Conservation (phyloP, 1,284 basidiomycete genomes). For the Moniliophthora roreri region DNA sequence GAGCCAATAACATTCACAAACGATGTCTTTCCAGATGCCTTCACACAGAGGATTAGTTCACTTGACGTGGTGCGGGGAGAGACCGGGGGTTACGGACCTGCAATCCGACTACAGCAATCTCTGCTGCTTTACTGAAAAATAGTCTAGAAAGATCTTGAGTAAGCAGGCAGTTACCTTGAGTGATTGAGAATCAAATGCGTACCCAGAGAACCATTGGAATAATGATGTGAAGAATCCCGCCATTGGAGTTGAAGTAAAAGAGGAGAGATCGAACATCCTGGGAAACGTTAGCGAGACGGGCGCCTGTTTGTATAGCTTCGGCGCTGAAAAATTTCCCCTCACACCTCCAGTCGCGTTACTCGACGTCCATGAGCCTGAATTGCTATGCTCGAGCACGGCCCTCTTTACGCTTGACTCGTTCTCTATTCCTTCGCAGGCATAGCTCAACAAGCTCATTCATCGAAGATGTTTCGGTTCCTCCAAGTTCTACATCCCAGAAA, state of each 20-base stretch:
- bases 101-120: conserved; percentile 91
- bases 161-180: background rate
- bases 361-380: too few species aligned
- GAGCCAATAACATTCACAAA: conserved; percentile 90
- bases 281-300: too few species aligned
- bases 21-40: conserved; percentile 94
- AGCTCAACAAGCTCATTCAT: too few species aligned
- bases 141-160: conserved; percentile 38
- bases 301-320: too few species aligned
- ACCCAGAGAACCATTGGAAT: conserved; percentile 70
- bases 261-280: too few species aligned
- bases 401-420: too few species aligned
- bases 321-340: too few species aligned
- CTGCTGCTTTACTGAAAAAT: conserved; percentile 90
- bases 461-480: too few species aligned
- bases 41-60: conserved; percentile 11
- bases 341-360: too few species aligned
- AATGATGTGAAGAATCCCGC: conserved; percentile 65
- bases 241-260: conserved; percentile 37
- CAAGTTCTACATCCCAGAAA: too few species aligned
- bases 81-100: conserved; percentile 55
- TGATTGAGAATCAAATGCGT: conserved; percentile 18
- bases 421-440: too few species aligned
- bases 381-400: too few species aligned
- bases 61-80: conserved; percentile 18